Conservation (phyloP, 2,329 filamentous ascomycete genomes). For the Colletotrichum sublineola region DNA sequence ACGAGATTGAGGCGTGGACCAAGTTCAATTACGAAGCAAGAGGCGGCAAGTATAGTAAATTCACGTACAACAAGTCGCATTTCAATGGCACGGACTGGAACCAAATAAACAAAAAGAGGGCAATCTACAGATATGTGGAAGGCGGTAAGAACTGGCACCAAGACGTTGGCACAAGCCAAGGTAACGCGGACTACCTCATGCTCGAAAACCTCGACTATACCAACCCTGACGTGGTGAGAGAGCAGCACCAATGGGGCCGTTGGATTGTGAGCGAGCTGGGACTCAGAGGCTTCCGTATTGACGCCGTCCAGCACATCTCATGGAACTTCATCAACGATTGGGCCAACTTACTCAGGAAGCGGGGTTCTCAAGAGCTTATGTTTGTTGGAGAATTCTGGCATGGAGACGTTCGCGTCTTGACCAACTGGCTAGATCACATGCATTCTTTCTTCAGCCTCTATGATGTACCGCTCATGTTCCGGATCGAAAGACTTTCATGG, state of each 20-base stretch:
- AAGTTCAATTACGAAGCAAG: constrained; percentile 34
- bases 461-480: constrained; percentile 38
- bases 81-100: constrained; percentile 42
- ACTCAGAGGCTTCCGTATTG: constrained; percentile 31
- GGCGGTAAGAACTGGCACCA: constrained; percentile 40
- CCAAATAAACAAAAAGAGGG: constrained; percentile 33
- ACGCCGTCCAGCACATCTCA: constrained; percentile 42
- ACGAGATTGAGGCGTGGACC: constrained; percentile 40
- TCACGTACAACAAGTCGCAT: constrained; percentile 38
- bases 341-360: constrained; percentile 27
- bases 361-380: constrained; percentile 20
- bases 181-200: constrained; percentile 40
- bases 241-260: constrained; percentile 34
- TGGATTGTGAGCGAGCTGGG: constrained; percentile 38
- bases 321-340: constrained; percentile 39
- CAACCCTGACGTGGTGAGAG: constrained; percentile 34
- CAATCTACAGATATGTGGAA: constrained; percentile 38
- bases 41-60: constrained; percentile 38
- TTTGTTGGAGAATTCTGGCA: constrained; percentile 40
- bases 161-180: constrained; percentile 35
- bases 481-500: constrained; percentile 37
- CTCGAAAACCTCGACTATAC: constrained; percentile 40
- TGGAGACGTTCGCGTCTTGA: constrained; percentile 35
- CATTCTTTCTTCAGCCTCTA: constrained; percentile 38
- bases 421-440: constrained; percentile 35